Conservation (phyloP, 495 filamentous ascomycete genomes). For the Talaromyces nanjingensis region DNA sequence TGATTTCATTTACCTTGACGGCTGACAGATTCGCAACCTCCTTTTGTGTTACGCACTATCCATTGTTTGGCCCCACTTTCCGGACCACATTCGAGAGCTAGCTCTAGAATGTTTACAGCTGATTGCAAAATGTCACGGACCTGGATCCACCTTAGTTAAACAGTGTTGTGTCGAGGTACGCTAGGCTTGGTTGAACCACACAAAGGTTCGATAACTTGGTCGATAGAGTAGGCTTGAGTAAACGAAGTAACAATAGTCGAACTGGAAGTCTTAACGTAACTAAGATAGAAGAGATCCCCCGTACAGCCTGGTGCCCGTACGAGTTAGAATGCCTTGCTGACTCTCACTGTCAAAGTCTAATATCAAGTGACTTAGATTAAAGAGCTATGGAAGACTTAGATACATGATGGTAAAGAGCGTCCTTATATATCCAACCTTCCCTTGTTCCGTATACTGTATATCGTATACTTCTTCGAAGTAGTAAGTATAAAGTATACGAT, state of each 20-base stretch:
- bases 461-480: neutral
- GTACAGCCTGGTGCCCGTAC: neutral
- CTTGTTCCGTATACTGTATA: neutral
- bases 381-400: neutral
- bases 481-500: too few species aligned
- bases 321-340: neutral
- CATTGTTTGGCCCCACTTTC: too few species aligned
- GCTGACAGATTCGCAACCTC: too few species aligned
- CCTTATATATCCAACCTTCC: neutral
- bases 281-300: conserved; percentile 1
- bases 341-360: neutral
- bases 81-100: too few species aligned
- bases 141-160: conserved; percentile 9
- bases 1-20: too few species aligned
- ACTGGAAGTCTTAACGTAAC: neutral
- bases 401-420: conserved; percentile 1
- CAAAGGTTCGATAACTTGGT: conserved; percentile 1
- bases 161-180: conserved; percentile 6
- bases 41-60: too few species aligned
- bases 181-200: conserved; percentile 2
- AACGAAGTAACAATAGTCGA: neutral
- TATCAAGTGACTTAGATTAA: neutral
- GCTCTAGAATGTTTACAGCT: too few species aligned
- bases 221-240: neutral
- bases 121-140: neutral